A percentile compares a stretch with the other conserved stretches of the same genome.
phyloP scores from a whole-genome alignment of 2,329 filamentous ascomycete species.

The Boeremia lycopersici region DNA sequence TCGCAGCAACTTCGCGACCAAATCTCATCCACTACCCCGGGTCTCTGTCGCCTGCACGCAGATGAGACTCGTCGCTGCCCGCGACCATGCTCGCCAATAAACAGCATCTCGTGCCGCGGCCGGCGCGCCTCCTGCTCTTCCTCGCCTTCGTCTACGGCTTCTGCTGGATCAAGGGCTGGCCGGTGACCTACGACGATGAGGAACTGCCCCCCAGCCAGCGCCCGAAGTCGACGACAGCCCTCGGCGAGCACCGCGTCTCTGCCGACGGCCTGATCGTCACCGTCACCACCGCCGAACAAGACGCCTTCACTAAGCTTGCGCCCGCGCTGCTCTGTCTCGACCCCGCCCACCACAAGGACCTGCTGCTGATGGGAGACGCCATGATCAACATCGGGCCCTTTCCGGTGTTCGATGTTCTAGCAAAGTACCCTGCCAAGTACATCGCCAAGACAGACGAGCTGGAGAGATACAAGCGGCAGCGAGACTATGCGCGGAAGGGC shows the following conservation, averaged over 20 bases:
- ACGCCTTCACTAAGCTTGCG: conserved; percentile 61
- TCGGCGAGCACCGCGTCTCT: conserved; percentile 27
- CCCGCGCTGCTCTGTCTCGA: conserved; percentile 35
- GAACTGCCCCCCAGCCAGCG: conserved; percentile 32
- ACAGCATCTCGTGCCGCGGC: conserved; percentile 28
- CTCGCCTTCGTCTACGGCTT: conserved; percentile 32
- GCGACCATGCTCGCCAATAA: conserved; percentile 33
- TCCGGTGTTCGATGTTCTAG: conserved; percentile 47
- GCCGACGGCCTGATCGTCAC: conserved; percentile 55
- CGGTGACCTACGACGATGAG: conserved; percentile 41
- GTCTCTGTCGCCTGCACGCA: background rate
- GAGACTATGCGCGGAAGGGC: conserved; percentile 35
- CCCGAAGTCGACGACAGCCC: conserved; percentile 20
- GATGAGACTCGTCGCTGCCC: conserved; percentile 19
- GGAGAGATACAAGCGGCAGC: conserved; percentile 44
- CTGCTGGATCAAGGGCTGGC: conserved; percentile 43
- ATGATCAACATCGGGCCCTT: conserved; percentile 42
- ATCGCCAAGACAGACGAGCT: conserved; percentile 42
- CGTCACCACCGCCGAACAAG: conserved; percentile 62
- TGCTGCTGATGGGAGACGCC: conserved; percentile 49
- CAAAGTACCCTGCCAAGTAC: conserved; percentile 35
- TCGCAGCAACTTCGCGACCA: background rate
- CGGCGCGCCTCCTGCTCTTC: conserved; percentile 29
- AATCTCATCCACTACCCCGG: background rate
- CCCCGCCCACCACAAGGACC: conserved; percentile 40